These are phyloP conservation scores for Biscogniauxia sp. DNA, from an alignment of 2,329 filamentous ascomycete genomes.

Conservation along the genomic window DNA sequence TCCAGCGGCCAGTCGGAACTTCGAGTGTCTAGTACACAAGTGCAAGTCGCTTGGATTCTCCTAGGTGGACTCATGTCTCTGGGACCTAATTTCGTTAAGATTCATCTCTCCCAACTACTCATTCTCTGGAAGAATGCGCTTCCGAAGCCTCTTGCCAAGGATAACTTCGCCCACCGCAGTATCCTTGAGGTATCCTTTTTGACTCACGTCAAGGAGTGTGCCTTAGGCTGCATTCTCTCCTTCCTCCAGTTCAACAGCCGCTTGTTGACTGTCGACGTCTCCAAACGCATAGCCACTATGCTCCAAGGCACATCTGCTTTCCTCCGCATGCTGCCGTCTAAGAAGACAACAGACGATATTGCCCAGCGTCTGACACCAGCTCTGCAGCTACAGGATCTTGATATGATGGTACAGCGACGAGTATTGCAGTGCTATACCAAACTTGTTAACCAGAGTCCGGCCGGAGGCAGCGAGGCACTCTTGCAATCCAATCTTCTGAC, in stretches of 20 bases:
- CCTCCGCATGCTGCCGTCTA: conserved; percentile 76
- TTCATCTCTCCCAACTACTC: conserved; percentile 90
- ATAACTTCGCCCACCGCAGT: conserved; percentile 81
- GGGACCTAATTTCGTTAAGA: conserved; percentile 97
- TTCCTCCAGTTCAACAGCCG: conserved; percentile 94
- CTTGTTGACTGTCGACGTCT: conserved; percentile 88
- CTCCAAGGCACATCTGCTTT: conserved; percentile 92
- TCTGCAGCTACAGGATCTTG: conserved; percentile 83
- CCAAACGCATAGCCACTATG: conserved; percentile 89
- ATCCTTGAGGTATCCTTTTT: conserved; percentile 89
- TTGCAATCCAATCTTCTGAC: conserved; percentile 90
- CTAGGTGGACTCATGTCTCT: conserved; percentile 96
- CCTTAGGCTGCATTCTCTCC: conserved; percentile 83
- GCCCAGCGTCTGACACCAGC: conserved; percentile 79
- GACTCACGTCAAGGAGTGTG: conserved; percentile 91
- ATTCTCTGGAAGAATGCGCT: conserved; percentile 96
- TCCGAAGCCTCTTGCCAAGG: conserved; percentile 89
- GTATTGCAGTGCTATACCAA: conserved; percentile 95
- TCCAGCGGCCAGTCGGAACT: conserved; percentile 89
- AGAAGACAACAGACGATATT: conserved; percentile 84
- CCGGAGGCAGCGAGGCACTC: conserved; percentile 79
- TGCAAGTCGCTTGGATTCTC: conserved; percentile 96
- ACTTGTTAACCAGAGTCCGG: conserved; percentile 82
- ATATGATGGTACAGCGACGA: conserved; percentile 87
- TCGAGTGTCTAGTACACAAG: conserved; percentile 86